Evolutionary conservation across 2,329 filamentous ascomycete genomes (phyloP).

Genomic region (Colletotrichum tropicale): DNA sequence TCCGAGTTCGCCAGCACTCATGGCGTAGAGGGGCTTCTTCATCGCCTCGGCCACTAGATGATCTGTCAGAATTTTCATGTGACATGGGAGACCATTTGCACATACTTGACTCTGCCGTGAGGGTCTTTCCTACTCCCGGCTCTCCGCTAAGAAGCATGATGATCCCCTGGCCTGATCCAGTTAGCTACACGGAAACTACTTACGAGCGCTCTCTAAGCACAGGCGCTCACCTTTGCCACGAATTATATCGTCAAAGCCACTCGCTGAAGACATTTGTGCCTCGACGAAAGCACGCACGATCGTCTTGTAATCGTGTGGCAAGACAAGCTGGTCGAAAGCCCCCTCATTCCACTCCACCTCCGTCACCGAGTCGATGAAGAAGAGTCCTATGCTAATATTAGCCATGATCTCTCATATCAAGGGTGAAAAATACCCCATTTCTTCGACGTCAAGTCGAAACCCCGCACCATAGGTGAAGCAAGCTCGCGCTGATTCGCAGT

Average conservation of each 20-base stretch:
- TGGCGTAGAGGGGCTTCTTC: not conserved
- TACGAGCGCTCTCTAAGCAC: not conserved
- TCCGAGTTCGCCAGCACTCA: not conserved
- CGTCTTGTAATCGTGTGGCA: not conserved
- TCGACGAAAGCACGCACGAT: not conserved
- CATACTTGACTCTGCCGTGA: not conserved
- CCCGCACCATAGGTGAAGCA: not conserved
- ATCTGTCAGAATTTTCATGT: rapidly evolving
- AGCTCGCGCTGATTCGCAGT: not conserved
- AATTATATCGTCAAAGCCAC: not conserved
- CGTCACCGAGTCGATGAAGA: not conserved
- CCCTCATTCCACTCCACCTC: not conserved
- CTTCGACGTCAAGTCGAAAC: not conserved
- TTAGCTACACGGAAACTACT: not conserved
- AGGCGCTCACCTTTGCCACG: not conserved
- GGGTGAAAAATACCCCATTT: not conserved
- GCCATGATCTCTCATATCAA: rapidly evolving
- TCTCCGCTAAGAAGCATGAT: not conserved
- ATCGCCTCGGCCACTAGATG: not conserved
- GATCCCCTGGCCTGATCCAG: not conserved
- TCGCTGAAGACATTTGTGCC: not conserved
- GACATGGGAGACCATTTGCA: rapidly evolving
- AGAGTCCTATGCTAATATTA: not conserved
- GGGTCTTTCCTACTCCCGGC: not conserved
- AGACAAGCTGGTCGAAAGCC: not conserved